These are phyloP conservation scores for Ascochyta koolunga DNA, from an alignment of 2,329 filamentous ascomycete species.

Conservation along the genomic window DNA sequence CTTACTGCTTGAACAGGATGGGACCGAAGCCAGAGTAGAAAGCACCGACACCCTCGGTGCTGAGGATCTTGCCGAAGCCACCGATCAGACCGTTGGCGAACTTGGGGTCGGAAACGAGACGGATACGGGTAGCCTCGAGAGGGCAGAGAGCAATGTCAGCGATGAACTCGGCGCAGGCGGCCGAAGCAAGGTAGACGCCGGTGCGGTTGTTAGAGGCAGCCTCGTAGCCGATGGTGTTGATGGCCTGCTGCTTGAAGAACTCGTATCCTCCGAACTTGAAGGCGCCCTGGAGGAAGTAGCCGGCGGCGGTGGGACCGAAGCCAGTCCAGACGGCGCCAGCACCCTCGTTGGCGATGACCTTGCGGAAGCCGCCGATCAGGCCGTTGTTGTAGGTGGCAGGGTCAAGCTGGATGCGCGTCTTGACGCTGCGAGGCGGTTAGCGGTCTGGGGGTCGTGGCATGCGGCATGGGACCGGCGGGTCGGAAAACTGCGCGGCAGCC, in stretches of 20 bases:
- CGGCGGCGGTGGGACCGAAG: conserved; percentile 82
- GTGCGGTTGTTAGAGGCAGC: conserved; percentile 77
- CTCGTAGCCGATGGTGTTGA: conserved; percentile 75
- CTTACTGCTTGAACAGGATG: conserved; percentile 53
- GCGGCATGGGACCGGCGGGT: conserved; percentile 24
- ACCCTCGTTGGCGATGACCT: conserved; percentile 80
- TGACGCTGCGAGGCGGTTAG: conserved; percentile 68
- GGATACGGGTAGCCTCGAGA: conserved; percentile 91
- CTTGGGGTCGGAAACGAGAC: conserved; percentile 85
- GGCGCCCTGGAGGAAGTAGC: conserved; percentile 93
- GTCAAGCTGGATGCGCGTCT: conserved; percentile 94
- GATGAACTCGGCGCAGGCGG: conserved; percentile 68
- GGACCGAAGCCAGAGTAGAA: conserved; percentile 89
- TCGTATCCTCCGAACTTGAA: conserved; percentile 96
- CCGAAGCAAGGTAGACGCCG: conserved; percentile 76
- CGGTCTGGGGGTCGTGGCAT: background rate
- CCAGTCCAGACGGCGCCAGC: conserved; percentile 85
- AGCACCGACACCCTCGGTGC: conserved; percentile 80
- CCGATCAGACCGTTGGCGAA: conserved; percentile 80
- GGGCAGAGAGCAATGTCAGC: conserved; percentile 85
- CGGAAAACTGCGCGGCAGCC: conserved; percentile 24
- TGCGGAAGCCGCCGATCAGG: conserved; percentile 83
- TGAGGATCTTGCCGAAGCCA: conserved; percentile 83
- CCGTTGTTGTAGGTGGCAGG: conserved; percentile 87
- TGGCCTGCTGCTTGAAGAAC: conserved; percentile 93